Conservation (phyloP, 768 basidiomycete species). For the Hemileccinum rubropunctum region DNA sequence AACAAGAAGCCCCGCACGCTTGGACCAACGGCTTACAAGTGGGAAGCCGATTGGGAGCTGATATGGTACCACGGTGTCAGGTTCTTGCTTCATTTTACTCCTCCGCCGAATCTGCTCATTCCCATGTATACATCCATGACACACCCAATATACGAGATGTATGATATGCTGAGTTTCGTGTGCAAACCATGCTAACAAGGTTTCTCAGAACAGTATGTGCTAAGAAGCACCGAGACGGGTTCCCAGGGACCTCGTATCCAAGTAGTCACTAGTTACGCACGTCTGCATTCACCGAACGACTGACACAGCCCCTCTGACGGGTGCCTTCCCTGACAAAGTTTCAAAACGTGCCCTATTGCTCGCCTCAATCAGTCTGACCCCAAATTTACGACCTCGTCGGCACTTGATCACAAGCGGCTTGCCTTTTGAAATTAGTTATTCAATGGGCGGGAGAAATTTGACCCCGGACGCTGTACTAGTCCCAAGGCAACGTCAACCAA, state of each 20-base stretch:
- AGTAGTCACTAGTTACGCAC: too few species aligned
- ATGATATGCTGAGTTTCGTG: neutral
- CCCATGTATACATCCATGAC: conserved; percentile 12
- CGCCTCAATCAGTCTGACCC: conserved; percentile 18
- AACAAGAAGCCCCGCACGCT: conserved; percentile 98
- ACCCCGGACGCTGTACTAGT: neutral
- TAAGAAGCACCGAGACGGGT: neutral
- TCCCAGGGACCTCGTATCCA: conserved; percentile 4
- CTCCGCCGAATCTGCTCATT: conserved; percentile 14
- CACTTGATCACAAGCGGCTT: too few species aligned
- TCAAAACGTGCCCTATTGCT: neutral
- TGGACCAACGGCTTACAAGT: conserved; percentile 82
- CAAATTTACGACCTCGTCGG: neutral
- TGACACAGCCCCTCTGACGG: conserved; percentile 17
- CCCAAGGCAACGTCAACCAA: conserved; percentile 23
- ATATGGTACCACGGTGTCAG: conserved; percentile 38
- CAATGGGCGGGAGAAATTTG: neutral
- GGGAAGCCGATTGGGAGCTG: conserved; percentile 91
- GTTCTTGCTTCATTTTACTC: conserved; percentile 17
- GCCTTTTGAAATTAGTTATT: too few species aligned
- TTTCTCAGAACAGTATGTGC: conserved; percentile 4
- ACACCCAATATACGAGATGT: conserved; percentile 4
- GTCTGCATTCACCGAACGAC: neutral
- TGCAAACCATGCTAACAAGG: conserved; percentile 10
- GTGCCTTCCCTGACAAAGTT: conserved; percentile 17